Base-by-base conservation (phyloP, 2,329 filamentous ascomycete genomes). In the Conoideocrella luteorostrata region DNA sequence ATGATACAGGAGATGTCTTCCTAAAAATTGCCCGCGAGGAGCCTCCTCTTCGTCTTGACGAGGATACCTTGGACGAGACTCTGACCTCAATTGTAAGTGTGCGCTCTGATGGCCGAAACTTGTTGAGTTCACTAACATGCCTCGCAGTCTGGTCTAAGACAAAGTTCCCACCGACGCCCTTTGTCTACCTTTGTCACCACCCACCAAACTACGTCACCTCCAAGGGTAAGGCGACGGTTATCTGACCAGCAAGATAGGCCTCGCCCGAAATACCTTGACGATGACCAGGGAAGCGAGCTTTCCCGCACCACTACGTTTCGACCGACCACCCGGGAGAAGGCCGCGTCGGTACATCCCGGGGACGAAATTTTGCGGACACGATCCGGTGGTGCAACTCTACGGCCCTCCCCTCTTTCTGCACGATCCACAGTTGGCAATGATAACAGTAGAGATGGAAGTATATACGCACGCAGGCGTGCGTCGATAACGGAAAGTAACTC, bases 1-100 rank as follows among this genome's bases (percentile, higher is more conserved):
- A 80, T 43, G 77, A 78, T 50, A 75, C 69, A 4, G 74, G 74
- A 30, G 77, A 81, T 49, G 64, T 80, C 32, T 81, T 80, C 50
- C 68, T 81, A 47, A 72, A 67, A 43, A 80, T 81, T 47, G 77
- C 77, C 11, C 66, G 71, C 10, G 75, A 80, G 46, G 75, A 79
- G 48, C 51, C 68, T 12, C 54, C 59, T 13, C 67, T 64, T 38
- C 68, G 65, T 40, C 53, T 56, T 15, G 64, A 68, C 34, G 61
- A 63, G 6, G 62, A 60, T 33, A 53, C 57, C 21, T 51, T 48
- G 5, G 59, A 62, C 20, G 62, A 62, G 41, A 54, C 52, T 30
- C 63, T 65, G 39, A 70, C 61, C 49, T 58, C 66, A 26, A 62
- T 70, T 37, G 75, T 78, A 67, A 71, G 74, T 74, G 24, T n/a